Conservation (phyloP, 495 filamentous ascomycete genomes). For the Podospora pseudoanserina region DNA sequence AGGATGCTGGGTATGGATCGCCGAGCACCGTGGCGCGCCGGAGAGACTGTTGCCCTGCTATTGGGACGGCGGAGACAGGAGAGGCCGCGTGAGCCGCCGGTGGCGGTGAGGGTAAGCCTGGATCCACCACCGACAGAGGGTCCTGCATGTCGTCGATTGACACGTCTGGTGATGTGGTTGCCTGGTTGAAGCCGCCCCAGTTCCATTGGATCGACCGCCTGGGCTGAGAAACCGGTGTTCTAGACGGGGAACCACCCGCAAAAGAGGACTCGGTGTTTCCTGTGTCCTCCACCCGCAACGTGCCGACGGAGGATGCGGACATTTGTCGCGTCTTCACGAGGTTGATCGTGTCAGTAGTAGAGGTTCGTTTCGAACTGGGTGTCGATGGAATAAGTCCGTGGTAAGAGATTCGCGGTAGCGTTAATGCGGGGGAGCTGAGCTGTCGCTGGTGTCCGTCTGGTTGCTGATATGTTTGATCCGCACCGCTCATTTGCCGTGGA, state of each 20-base stretch:
- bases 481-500: conserved; percentile 3
- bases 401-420: conserved; percentile 38
- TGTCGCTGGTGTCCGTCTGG: not conserved
- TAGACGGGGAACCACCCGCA: not conserved
- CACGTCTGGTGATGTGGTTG: conserved; percentile 11
- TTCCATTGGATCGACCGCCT: conserved; percentile 36
- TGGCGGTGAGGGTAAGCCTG: not conserved
- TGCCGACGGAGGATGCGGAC: conserved; percentile 34
- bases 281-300: conserved; percentile 16
- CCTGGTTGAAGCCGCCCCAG: conserved; percentile 31
- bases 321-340: conserved; percentile 25
- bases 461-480: not conserved
- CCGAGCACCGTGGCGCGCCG: not conserved
- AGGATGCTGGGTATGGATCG: not conserved
- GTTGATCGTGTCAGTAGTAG: conserved; percentile 25
- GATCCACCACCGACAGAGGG: conserved; percentile 9
- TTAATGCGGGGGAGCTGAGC: conserved; percentile 12
- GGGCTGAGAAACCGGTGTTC: not conserved
- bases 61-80: not conserved
- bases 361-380: conserved; percentile 28
- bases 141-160: conserved; percentile 20
- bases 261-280: not conserved
- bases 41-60: not conserved
- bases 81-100: not conserved
- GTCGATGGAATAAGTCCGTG: conserved; percentile 41